A percentile compares a stretch with the other conserved stretches of the same genome.
These are phyloP conservation scores for Claviceps sp. DNA, from an alignment of 2,329 filamentous ascomycete genomes.

Conservation along the genomic window DNA sequence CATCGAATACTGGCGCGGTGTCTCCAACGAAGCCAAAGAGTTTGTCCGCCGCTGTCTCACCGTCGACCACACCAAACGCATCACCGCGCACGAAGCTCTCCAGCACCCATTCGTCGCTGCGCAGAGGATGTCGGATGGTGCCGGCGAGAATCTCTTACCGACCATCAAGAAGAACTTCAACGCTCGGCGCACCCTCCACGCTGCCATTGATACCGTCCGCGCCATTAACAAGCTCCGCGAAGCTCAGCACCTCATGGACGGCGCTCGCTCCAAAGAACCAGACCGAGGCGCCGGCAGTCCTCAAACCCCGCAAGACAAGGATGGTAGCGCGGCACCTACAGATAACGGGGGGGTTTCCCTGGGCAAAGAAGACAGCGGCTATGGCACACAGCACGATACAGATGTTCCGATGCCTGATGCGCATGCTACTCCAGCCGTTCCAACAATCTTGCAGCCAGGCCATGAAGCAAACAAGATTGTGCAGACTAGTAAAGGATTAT, in stretches of 20 bases:
- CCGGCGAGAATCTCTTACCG: slow-evolving; percentile 49
- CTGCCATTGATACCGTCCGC: slow-evolving; percentile 57
- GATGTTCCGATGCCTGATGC: slow-evolving; percentile 35
- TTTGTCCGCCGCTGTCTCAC: slow-evolving; percentile 90
- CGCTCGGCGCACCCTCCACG: slow-evolving; percentile 52
- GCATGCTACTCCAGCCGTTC: slow-evolving; percentile 19
- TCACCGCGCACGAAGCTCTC: slow-evolving; percentile 75
- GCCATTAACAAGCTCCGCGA: slow-evolving; percentile 60
- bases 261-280: slow-evolving; percentile 39
- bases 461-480: slow-evolving; percentile 41
- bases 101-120: slow-evolving; percentile 52
- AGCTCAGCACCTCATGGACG: slow-evolving; percentile 45
- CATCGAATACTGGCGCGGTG: slow-evolving; percentile 89
- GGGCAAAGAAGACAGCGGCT: slow-evolving; percentile 33
- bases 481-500: slow-evolving; percentile 52
- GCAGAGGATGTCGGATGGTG: slow-evolving; percentile 31
- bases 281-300: slow-evolving; percentile 18
- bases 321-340: slow-evolving; percentile 15
- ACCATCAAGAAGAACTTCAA: slow-evolving; percentile 67
- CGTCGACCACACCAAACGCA: slow-evolving; percentile 72
- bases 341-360: slow-evolving; percentile 33
- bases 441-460: slow-evolving; percentile 40
- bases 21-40: slow-evolving; percentile 72
- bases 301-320: slow-evolving; percentile 6
- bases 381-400: slow-evolving; percentile 27